Evolutionary conservation across 164 flowering plant genomes (phyloP), one percentile per base, ranked within the genome.

Genomic region (Echeveria elegans): DNA sequence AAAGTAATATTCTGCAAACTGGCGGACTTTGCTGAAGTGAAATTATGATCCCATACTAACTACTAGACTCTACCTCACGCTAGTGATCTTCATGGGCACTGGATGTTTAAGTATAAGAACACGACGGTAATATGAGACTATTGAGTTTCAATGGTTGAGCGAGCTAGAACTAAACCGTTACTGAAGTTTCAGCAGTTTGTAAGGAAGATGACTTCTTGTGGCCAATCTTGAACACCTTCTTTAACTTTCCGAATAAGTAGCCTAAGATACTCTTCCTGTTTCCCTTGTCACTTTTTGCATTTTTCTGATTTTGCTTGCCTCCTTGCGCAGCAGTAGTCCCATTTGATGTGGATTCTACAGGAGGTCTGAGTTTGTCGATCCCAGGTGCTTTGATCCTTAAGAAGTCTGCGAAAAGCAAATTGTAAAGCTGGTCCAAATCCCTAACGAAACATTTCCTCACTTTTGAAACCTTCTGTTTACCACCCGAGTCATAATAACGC

Each of bases 191-290:
- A 79, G 4, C 78, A 79, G 1, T 16, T 28, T 59, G 19, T 18
- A 15, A 81, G 79, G 72, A 76, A 81, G 31, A 72, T 70, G 24
- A 71, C 11, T n/a, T 81, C 80, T 70, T 14, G 15, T 53, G 4
- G 10, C 16, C 31, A 26, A 26, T 53, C 16, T 53, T 53, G 18
- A 53, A 26, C 24, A 53, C 18, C 60, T 53, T 53, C 60, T 53
- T 53, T 15, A 28, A 15, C 31, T 53, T 53, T 14, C 60, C 10
- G 18, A 1, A 26, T 14, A 53, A 28, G 60, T 24, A 53, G 4
- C 60, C 60, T 2, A 53, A 24, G 18, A 53, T 53, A 0, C 18
- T 53, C 31, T 53, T 53, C 31, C 12, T 53, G 15, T 24, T 12
- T 11, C 31, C 31, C 1, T 21, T 50, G 5, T 18, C 11, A 2